Percentiles rank a stretch among this genome's conserved stretches.
These are phyloP conservation scores for Piloderma croceum DNA, from an alignment of 768 basidiomycete genomes.

Conservation along the genomic window DNA sequence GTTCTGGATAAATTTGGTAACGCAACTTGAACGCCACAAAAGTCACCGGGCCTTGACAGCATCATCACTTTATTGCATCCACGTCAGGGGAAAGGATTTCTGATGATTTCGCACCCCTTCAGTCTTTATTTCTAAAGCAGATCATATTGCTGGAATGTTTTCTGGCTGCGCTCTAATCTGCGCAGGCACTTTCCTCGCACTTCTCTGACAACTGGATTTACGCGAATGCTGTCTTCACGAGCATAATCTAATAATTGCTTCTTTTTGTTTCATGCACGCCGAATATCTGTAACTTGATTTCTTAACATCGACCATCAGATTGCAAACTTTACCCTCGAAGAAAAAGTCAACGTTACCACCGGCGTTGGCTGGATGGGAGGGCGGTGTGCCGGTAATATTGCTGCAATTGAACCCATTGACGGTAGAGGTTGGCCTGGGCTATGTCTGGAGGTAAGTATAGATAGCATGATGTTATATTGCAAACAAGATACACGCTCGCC, in stretches of 20 bases:
- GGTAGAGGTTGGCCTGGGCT: slow-evolving; percentile 53
- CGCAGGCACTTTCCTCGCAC: slow-evolving; percentile 6
- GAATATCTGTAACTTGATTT: no score
- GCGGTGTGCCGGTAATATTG: slow-evolving; percentile 40
- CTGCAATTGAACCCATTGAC: not conserved
- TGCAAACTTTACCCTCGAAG: slow-evolving; percentile 15
- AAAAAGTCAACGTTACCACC: slow-evolving; percentile 29
- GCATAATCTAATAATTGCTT: not conserved
- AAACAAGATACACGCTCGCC: not conserved
- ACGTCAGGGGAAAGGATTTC: no score
- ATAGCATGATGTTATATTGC: no score
- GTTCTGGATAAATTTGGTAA: no score
- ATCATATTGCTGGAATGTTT: no score
- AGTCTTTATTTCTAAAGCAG: no score
- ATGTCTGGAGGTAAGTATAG: slow-evolving; percentile 55
- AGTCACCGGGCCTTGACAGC: no score
- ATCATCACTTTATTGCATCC: no score
- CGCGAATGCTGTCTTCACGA: not conserved
- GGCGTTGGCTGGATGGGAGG: slow-evolving; percentile 17
- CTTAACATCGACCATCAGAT: no score
- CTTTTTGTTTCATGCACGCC: slow-evolving; percentile 5
- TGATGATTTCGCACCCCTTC: no score
- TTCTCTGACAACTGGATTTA: slow-evolving; percentile 13
- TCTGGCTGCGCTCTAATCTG: not conserved
- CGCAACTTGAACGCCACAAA: no score